phyloP scores from a whole-genome alignment of 2,329 filamentous ascomycete genomes.

The Cyphellophora attinorum region DNA sequence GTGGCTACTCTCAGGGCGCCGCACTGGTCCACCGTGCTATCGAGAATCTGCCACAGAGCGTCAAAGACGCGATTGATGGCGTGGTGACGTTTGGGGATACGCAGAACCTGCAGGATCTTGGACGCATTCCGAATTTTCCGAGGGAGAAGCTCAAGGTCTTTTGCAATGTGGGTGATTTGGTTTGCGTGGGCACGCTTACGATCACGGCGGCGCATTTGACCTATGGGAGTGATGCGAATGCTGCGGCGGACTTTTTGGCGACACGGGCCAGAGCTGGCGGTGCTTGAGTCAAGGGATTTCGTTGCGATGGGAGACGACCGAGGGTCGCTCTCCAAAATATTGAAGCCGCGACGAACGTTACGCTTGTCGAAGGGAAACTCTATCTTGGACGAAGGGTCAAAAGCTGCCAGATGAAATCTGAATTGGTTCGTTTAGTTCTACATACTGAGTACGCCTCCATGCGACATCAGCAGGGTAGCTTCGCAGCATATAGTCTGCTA shows the following conservation, averaged over 20 bases:
- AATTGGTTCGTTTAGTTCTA: no score
- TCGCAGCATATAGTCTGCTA: no score
- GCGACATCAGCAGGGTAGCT: no score
- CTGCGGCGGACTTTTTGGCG: slow-evolving; percentile 27
- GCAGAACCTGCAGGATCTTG: slow-evolving; percentile 28
- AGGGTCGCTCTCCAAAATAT: no score
- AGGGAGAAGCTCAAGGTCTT: slow-evolving; percentile 36
- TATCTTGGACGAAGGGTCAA: no score
- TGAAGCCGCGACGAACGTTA: no score
- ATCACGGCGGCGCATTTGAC: slow-evolving; percentile 30
- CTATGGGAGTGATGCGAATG: slow-evolving; percentile 27
- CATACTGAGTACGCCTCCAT: no score
- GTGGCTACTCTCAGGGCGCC: slow-evolving; percentile 21
- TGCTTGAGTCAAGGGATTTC: no score
- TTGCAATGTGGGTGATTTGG: slow-evolving; percentile 41
- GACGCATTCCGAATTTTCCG: slow-evolving; percentile 31
- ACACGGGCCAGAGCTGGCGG: no score
- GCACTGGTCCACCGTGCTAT: slow-evolving; percentile 26
- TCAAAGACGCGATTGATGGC: slow-evolving; percentile 25
- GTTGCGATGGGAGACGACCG: no score
- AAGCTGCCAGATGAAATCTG: no score
- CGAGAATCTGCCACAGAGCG: slow-evolving; percentile 18
- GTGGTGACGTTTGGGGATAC: slow-evolving; percentile 39
- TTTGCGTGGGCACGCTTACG: slow-evolving; percentile 38
- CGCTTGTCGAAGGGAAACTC: no score